phyloP scores from a whole-genome alignment of 1,284 basidiomycete species.

The Mycena citricolor region DNA sequence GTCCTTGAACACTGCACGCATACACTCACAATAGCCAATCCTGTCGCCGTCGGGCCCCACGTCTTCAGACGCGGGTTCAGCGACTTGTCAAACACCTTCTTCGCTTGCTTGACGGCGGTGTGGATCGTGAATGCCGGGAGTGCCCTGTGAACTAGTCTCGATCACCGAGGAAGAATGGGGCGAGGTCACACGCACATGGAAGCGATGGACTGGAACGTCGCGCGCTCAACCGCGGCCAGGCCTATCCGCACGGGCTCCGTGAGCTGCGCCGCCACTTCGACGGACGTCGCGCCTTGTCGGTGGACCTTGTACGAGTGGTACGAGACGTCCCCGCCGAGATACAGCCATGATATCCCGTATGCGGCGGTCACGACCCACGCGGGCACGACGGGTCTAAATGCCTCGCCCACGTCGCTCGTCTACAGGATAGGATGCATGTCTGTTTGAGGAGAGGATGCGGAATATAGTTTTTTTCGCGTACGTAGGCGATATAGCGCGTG shows the following conservation, averaged over 20 bases:
- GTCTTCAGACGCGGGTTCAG: constrained; percentile 62
- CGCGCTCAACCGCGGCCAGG: constrained; percentile 74
- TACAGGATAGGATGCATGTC: constrained; percentile 28
- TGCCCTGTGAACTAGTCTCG: constrained; percentile 46
- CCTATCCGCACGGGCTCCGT: constrained; percentile 74
- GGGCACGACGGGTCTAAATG: constrained; percentile 85
- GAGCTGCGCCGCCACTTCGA: constrained; percentile 76
- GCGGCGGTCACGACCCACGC: constrained; percentile 79
- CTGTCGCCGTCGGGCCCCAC: constrained; percentile 83
- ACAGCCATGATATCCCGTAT: constrained; percentile 87
- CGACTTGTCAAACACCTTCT: constrained; percentile 69
- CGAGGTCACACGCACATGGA: constrained; percentile 63
- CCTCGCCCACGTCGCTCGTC: constrained; percentile 91
- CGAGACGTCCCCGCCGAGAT: constrained; percentile 79
- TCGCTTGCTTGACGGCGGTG: constrained; percentile 78
- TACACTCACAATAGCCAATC: constrained; percentile 49
- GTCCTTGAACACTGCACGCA: no score
- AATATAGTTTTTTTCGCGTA: constrained; percentile 44
- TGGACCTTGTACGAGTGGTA: constrained; percentile 90
- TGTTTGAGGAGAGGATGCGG: constrained; percentile 9
- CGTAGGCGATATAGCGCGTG: constrained; percentile 82
- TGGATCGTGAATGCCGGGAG: constrained; percentile 83
- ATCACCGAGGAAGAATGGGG: constrained; percentile 9
- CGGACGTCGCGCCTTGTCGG: constrained; percentile 66
- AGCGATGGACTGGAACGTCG: constrained; percentile 85